A percentile compares a stretch with the other conserved stretches of the same genome.
These are phyloP conservation scores for Avena eriantha DNA, from an alignment of 176 grass and related monocot species.

Conservation along the genomic window DNA sequence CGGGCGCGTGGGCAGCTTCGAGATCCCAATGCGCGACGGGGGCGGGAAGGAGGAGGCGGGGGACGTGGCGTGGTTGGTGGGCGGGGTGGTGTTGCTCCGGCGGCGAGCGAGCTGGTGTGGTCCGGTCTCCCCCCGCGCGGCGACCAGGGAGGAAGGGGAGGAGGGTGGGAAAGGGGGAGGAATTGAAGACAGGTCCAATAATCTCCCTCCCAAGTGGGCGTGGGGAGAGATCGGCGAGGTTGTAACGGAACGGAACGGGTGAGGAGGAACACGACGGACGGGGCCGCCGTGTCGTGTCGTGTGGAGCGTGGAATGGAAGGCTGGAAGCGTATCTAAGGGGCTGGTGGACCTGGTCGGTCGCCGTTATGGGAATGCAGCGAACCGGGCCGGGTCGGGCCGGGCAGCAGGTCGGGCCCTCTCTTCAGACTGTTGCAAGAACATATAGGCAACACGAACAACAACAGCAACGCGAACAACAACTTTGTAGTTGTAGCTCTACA, in stretches of 20 bases:
- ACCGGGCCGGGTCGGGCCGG: no score
- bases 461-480: no score
- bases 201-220: neutral
- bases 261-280: neutral
- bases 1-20: neutral
- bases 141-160: neutral
- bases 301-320: neutral
- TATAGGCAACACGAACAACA: no score
- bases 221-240: neutral
- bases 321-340: neutral
- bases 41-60: neutral
- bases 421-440: no score
- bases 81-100: neutral
- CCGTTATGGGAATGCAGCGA: no score
- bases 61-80: neutral
- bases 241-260: constrained; percentile 6
- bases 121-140: constrained; percentile 5
- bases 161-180: constrained; percentile 7
- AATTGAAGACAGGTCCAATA: constrained; percentile 39
- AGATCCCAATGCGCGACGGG: constrained; percentile 54
- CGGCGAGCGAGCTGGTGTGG: neutral
- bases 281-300: neutral
- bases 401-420: no score
- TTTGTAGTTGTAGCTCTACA: no score
- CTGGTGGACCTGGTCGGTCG: neutral